These are phyloP conservation scores for Pythium phragmiticola DNA, from an alignment of 352 stramenopile genomes.

Conservation along the genomic window DNA sequence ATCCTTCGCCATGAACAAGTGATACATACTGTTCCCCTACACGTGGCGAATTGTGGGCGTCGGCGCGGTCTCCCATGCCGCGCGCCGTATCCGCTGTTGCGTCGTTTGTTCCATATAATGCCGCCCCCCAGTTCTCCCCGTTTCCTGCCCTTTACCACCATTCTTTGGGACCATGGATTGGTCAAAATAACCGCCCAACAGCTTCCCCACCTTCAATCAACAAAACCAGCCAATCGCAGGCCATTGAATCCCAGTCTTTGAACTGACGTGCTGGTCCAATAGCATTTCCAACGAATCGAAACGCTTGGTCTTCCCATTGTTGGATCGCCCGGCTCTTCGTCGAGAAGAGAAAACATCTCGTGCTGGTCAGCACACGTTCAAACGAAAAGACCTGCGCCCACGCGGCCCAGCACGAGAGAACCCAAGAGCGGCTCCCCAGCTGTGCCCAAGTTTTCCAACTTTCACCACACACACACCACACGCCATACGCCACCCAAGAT, in stretches of 20 bases:
- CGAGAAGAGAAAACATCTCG: conserved; percentile 4
- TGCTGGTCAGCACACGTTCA: conserved; percentile 16
- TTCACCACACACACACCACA: conserved; percentile 1
- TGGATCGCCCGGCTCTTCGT: conserved; percentile 12
- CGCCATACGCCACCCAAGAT: neutral
- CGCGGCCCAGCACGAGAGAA: conserved; percentile 37
- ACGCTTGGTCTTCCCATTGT: neutral
- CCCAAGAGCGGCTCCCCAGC: conserved; percentile 9
- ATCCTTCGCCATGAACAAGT: neutral
- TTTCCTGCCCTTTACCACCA: too few relatives aligned
- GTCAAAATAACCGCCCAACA: neutral
- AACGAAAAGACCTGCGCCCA: neutral
- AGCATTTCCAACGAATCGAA: conserved; percentile 8
- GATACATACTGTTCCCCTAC: neutral
- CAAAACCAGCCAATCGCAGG: conserved; percentile 11
- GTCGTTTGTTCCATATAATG: conserved; percentile 12
- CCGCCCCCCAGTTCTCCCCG: neutral
- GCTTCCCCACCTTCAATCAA: conserved; percentile 15
- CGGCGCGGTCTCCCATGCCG: neutral
- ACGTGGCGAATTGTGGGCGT: neutral
- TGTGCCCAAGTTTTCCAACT: neutral
- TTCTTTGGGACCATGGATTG: too few relatives aligned
- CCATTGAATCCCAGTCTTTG: conserved; percentile 8
- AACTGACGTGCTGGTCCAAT: conserved; percentile 19
- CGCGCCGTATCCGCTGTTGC: neutral